Conservation (phyloP, 208 protist genomes). For the Herpetomonas samuelpessoai region DNA sequence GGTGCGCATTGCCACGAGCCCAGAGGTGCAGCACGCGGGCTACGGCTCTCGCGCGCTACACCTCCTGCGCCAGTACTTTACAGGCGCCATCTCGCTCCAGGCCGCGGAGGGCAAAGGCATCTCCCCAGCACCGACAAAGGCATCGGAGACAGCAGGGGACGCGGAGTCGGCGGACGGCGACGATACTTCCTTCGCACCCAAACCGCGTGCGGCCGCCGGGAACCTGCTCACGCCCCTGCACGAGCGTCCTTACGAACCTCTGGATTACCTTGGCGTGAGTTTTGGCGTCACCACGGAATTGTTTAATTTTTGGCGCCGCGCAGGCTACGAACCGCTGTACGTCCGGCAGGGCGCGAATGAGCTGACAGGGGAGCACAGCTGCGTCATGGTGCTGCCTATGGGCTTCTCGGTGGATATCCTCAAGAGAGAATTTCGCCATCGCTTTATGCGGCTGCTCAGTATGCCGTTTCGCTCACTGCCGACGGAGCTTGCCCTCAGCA, state of each 20-base stretch:
- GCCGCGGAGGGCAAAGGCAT: slow-evolving; percentile 3
- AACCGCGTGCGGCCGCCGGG: slow-evolving; percentile 43
- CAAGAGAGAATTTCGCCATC: slow-evolving; percentile 88
- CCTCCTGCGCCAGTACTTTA: slow-evolving; percentile 95
- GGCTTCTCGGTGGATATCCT: slow-evolving; percentile 63
- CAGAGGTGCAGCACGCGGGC: slow-evolving; percentile 94
- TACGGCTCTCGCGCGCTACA: slow-evolving; percentile 96
- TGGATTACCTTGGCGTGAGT: slow-evolving; percentile 98
- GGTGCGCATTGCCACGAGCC: slow-evolving; percentile 99
- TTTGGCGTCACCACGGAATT: slow-evolving; percentile 96
- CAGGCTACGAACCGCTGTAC: slow-evolving; percentile 89
- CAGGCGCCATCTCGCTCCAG: slow-evolving; percentile 78
- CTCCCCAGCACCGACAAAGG: background rate
- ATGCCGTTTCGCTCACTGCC: slow-evolving; percentile 91
- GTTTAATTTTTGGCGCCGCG: slow-evolving; percentile 97
- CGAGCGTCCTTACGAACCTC: slow-evolving; percentile 86
- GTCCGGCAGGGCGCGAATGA: slow-evolving; percentile 94
- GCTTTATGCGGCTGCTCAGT: slow-evolving; percentile 90
- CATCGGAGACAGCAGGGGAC: slow-evolving; percentile 3
- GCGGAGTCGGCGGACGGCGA: slow-evolving; percentile 16
- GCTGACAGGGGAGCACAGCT: slow-evolving; percentile 99
- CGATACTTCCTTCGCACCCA: slow-evolving; percentile 13
- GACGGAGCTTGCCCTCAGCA: slow-evolving; percentile 63
- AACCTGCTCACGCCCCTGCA: slow-evolving; percentile 86
- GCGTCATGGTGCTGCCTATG: slow-evolving; percentile 96